These are phyloP conservation scores for Colletotrichum salicis DNA, from an alignment of 2,329 filamentous ascomycete genomes.

Conservation along the genomic window DNA sequence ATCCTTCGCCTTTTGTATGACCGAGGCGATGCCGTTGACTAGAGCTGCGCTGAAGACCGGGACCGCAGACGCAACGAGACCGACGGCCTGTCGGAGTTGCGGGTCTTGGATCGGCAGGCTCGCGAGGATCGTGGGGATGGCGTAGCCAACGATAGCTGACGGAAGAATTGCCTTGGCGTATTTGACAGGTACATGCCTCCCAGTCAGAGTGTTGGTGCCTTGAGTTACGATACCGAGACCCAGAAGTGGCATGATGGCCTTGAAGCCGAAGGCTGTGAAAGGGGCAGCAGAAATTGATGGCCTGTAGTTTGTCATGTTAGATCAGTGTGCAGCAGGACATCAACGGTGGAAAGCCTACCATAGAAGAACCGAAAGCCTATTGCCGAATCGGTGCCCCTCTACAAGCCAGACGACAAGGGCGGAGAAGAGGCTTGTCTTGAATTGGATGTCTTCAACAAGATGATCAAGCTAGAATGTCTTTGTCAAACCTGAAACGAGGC, in stretches of 20 bases:
- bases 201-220: slow-evolving; percentile 7
- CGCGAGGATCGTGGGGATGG: not conserved
- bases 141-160: slow-evolving; percentile 7
- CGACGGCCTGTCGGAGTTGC: not conserved
- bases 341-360: not conserved
- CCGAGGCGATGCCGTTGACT: not conserved
- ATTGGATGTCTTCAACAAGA: not conserved
- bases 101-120: slow-evolving; percentile 1
- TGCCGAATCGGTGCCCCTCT: slow-evolving; percentile 2
- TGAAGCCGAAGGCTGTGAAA: slow-evolving; percentile 1
- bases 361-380: not conserved
- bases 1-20: not conserved
- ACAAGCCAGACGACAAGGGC: slow-evolving; percentile 4
- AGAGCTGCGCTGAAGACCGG: not conserved
- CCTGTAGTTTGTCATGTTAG: not conserved
- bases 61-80: not conserved
- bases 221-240: not conserved
- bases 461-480: not conserved
- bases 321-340: not conserved
- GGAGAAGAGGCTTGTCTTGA: slow-evolving; percentile 10
- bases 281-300: not conserved
- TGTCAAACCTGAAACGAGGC: not conserved
- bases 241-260: slow-evolving; percentile 3
- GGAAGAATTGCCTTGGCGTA: slow-evolving; percentile 4
- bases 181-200: slow-evolving; percentile 6